Percentiles rank a stretch among this genome's conserved stretches.
These are phyloP conservation scores for Gnomoniopsis smithogilvyi DNA, from an alignment of 2,329 filamentous ascomycete species.

Conservation along the genomic window DNA sequence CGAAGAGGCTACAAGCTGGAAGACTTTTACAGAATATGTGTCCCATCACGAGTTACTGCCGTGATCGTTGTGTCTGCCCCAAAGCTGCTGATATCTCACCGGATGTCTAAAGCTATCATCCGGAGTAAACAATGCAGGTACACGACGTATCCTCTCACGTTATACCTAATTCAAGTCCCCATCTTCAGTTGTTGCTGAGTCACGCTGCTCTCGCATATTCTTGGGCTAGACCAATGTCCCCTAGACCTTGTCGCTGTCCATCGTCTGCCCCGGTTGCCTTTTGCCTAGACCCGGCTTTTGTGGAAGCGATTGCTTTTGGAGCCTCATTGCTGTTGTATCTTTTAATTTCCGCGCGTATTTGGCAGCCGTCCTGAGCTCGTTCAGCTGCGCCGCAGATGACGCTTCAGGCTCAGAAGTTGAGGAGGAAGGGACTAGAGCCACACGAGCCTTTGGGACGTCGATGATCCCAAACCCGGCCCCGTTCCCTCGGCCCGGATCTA, in stretches of 20 bases:
- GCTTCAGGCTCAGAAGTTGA: neutral
- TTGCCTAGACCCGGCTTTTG: constrained; percentile 12
- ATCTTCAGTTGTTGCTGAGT: neutral
- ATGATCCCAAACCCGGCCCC: constrained; percentile 15
- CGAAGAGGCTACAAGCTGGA: neutral
- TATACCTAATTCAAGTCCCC: neutral
- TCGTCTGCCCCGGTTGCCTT: neutral
- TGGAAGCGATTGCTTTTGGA: constrained; percentile 13
- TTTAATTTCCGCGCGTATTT: neutral
- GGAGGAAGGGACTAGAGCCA: neutral
- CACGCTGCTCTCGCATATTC: neutral
- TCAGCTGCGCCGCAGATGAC: neutral
- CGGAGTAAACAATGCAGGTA: constrained; percentile 3
- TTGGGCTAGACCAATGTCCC: constrained; percentile 14
- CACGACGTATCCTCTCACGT: neutral
- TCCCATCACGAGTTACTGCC: neutral
- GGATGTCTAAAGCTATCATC: neutral
- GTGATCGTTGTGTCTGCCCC: neutral
- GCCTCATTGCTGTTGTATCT: neutral
- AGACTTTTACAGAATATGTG: neutral
- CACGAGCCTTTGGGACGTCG: neutral
- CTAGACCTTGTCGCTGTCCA: constrained; percentile 13
- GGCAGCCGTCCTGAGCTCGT: neutral
- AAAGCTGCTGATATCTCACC: neutral
- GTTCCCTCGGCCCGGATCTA: constrained; percentile 12